Percentiles rank a stretch among this genome's conserved stretches.
Conservation (phyloP, 2,329 filamentous ascomycete species). For the Colletotrichum simmondsii region DNA sequence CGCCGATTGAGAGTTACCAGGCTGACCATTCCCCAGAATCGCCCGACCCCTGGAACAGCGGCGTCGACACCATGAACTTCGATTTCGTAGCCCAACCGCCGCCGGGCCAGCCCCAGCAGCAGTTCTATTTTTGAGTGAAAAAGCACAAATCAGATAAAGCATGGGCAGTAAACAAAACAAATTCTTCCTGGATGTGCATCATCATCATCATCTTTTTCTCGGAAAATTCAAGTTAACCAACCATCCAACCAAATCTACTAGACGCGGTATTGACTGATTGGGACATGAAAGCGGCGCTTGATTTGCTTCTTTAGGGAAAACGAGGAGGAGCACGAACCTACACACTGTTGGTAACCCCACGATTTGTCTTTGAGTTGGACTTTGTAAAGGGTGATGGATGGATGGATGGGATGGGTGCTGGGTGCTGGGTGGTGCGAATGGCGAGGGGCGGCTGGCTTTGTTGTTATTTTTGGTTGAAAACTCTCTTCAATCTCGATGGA, state of each 20-base stretch:
- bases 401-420: too few relatives aligned
- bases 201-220: not conserved
- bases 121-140: constrained; percentile 62
- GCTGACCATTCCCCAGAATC: constrained; percentile 55
- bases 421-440: not conserved
- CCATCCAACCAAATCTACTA: not conserved
- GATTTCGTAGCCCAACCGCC: constrained; percentile 70
- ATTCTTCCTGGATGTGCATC: too few relatives aligned
- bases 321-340: not conserved
- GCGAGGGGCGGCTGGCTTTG: not conserved
- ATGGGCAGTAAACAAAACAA: not conserved
- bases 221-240: not conserved
- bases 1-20: constrained; percentile 9
- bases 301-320: not conserved
- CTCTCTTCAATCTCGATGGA: not conserved
- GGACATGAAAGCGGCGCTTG: constrained; percentile 6
- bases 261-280: not conserved
- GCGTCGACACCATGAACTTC: constrained; percentile 67
- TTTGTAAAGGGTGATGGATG: not conserved
- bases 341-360: too few relatives aligned
- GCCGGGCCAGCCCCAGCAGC: constrained; percentile 66
- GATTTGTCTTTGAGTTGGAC: not conserved
- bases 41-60: constrained; percentile 68
- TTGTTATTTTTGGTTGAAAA: not conserved
- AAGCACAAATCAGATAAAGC: not conserved